A percentile compares a stretch with the other conserved stretches of the same genome.
These are phyloP conservation scores for Auricularia sp. DNA, from an alignment of 768 basidiomycete species.

Conservation along the genomic window DNA sequence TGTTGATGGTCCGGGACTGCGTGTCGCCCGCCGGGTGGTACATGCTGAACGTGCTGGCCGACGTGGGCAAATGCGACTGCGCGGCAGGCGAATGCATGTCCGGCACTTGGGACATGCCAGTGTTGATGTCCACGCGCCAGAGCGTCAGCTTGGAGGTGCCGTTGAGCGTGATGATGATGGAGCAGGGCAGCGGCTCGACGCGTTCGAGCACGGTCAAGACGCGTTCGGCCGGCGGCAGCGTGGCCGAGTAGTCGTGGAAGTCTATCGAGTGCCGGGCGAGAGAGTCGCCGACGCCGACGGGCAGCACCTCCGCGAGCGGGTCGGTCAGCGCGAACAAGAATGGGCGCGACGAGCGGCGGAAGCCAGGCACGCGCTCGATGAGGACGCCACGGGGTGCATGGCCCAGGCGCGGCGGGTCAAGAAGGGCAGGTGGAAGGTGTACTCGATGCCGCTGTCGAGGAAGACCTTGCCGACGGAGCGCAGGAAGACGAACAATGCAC, in stretches of 20 bases:
- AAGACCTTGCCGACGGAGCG: conserved; percentile 66
- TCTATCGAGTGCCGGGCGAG: background rate
- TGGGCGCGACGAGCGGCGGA: conserved; percentile 61
- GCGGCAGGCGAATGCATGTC: background rate
- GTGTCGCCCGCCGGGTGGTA: background rate
- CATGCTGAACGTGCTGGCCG: background rate
- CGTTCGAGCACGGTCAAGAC: conserved; percentile 6
- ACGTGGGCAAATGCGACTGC: background rate
- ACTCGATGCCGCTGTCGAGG: conserved; percentile 59
- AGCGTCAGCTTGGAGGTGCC: background rate
- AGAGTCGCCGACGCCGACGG: conserved; percentile 50
- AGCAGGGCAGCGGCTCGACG: background rate
- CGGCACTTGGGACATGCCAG: background rate
- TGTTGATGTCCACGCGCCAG: background rate
- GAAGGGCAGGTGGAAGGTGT: conserved; percentile 73
- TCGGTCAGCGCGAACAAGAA: conserved; percentile 68
- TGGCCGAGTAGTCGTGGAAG: background rate
- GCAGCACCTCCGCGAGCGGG: conserved; percentile 63
- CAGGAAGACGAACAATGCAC: conserved; percentile 69
- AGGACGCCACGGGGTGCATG: conserved; percentile 69
- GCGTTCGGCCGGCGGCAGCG: background rate
- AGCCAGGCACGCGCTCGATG: conserved; percentile 60
- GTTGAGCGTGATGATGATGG: background rate
- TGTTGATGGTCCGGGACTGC: background rate
- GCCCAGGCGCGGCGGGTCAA: conserved; percentile 74